Evolutionary conservation across 805 yeast species (phyloP).

Genomic region (Lipomyces yamadae): DNA sequence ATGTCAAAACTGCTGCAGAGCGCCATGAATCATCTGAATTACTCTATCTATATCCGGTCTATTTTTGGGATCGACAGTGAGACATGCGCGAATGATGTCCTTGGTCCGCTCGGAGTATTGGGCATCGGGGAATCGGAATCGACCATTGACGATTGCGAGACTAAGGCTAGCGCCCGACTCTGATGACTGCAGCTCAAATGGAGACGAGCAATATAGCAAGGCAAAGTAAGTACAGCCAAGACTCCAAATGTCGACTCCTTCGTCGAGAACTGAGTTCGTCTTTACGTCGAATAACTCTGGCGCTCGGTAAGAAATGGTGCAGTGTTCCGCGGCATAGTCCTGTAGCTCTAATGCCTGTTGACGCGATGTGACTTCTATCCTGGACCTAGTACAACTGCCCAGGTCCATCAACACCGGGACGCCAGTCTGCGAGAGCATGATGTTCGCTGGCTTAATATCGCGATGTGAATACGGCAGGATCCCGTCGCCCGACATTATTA

Average conservation of each 20-base stretch:
- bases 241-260: slow-evolving; percentile 88
- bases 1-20: slow-evolving; percentile 5
- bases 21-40: slow-evolving; percentile 54
- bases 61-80: slow-evolving; percentile 61
- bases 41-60: slow-evolving; percentile 71
- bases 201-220: slow-evolving; percentile 76
- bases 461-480: slow-evolving; percentile 78
- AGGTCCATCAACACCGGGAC: slow-evolving; percentile 81
- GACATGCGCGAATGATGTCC: slow-evolving; percentile 61
- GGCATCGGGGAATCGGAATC: slow-evolving; percentile 59
- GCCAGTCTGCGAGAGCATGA: slow-evolving; percentile 76
- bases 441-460: slow-evolving; percentile 87
- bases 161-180: slow-evolving; percentile 81
- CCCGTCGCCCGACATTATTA: slow-evolving; percentile 46
- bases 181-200: slow-evolving; percentile 82
- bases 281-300: slow-evolving; percentile 86
- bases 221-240: slow-evolving; percentile 84
- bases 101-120: slow-evolving; percentile 62
- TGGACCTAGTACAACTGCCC: slow-evolving; percentile 76
- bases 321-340: slow-evolving; percentile 81
- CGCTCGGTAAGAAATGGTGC: slow-evolving; percentile 85
- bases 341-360: slow-evolving; percentile 76
- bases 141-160: slow-evolving; percentile 74
- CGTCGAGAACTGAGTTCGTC: slow-evolving; percentile 67
- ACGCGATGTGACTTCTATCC: slow-evolving; percentile 58